Percentiles rank a stretch among this genome's conserved stretches.
phyloP scores from a whole-genome alignment of 1,284 basidiomycete genomes.

The Moesziomyces sp. region DNA sequence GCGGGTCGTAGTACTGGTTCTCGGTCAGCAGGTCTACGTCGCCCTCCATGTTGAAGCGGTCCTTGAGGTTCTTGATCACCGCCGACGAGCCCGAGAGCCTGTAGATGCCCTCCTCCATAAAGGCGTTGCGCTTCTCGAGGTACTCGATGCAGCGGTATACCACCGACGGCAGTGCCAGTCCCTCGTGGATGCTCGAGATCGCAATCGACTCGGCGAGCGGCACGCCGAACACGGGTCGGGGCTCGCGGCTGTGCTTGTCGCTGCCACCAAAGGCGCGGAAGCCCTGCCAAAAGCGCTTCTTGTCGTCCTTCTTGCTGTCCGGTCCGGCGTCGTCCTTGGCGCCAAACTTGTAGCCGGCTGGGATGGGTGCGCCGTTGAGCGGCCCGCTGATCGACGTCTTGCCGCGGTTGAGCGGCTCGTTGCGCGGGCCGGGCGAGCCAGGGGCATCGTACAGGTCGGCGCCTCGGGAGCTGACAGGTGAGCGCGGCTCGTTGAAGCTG shows the following conservation, averaged over 20 bases:
- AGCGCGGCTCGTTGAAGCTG: conserved; percentile 42
- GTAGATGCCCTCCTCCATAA: conserved; percentile 97
- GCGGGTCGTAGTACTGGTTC: conserved; percentile 57
- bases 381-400: conserved; percentile 85
- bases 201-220: conserved; percentile 87
- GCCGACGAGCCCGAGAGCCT: conserved; percentile 75
- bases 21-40: conserved; percentile 63
- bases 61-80: conserved; percentile 91
- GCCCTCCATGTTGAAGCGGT: conserved; percentile 82
- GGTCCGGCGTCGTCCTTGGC: conserved; percentile 38
- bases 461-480: conserved; percentile 16
- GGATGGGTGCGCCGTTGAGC: conserved; percentile 84
- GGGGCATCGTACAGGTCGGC: conserved; percentile 31
- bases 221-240: conserved; percentile 82
- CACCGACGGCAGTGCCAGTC: conserved; percentile 87
- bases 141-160: conserved; percentile 82
- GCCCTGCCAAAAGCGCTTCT: conserved; percentile 65
- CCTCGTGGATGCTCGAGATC: conserved; percentile 78
- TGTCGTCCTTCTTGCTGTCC: conserved; percentile 54
- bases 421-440: conserved; percentile 34
- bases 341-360: conserved; percentile 84
- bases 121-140: conserved; percentile 79
- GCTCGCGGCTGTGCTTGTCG: conserved; percentile 45
- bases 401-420: conserved; percentile 20
- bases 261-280: conserved; percentile 46